Conservation (phyloP, 306 rosid genomes). For the Styphnolobium japonicum region DNA sequence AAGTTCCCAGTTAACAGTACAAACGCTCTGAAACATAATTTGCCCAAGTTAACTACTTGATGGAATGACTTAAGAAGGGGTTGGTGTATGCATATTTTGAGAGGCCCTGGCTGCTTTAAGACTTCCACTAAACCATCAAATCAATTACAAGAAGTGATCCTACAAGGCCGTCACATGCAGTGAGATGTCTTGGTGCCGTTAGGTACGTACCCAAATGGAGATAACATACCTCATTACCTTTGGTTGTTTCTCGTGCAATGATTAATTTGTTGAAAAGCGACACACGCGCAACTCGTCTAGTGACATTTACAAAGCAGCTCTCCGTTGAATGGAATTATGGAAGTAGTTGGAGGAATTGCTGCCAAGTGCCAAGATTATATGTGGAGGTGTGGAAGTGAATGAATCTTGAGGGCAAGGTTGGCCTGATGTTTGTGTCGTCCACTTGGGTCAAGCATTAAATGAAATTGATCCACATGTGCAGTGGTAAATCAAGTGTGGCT, state of each 20-base stretch:
- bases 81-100: background rate
- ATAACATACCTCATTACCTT: background rate
- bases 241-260: slow-evolving; percentile 9
- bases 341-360: slow-evolving; percentile 1
- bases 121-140: background rate
- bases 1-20: background rate
- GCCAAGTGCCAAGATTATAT: slow-evolving; percentile 1
- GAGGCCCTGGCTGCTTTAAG: background rate
- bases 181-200: background rate
- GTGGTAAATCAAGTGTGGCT: background rate
- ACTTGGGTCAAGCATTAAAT: too few relatives aligned
- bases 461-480: too few relatives aligned
- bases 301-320: background rate
- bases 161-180: slow-evolving; percentile 18
- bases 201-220: background rate
- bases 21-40: background rate
- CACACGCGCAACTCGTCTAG: background rate
- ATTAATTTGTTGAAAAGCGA: background rate
- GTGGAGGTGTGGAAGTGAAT: background rate
- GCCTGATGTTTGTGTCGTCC: background rate
- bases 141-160: background rate
- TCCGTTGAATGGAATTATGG: background rate
- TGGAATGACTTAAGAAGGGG: background rate
- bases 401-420: background rate
- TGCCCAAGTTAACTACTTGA: background rate